Evolutionary conservation across 768 basidiomycete genomes (phyloP).

Genomic region (Boletus rufocinnamomeus): DNA sequence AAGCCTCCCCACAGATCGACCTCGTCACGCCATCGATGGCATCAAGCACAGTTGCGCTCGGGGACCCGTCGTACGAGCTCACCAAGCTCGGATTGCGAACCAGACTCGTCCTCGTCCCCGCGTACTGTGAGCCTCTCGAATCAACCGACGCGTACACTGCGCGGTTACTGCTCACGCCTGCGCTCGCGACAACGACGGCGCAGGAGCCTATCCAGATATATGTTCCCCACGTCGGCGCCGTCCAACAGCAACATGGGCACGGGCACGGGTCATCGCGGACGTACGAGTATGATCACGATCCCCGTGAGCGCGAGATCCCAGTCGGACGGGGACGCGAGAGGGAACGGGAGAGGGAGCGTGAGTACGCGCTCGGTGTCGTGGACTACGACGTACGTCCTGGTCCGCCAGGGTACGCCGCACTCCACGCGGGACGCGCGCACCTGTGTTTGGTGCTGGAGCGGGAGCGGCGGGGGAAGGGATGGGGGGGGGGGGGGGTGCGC

Average conservation of each 20-base stretch:
- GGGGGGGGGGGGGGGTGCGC: conserved; percentile 16
- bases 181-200: conserved; percentile 6
- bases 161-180: conserved; percentile 24
- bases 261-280: neutral
- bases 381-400: conserved; percentile 27
- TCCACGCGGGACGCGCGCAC: conserved; percentile 21
- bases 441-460: conserved; percentile 29
- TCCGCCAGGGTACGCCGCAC: conserved; percentile 22
- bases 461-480: conserved; percentile 19
- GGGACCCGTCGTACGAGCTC: conserved; percentile 27
- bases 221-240: conserved; percentile 4
- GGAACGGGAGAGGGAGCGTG: conserved; percentile 13
- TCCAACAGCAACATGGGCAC: neutral
- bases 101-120: conserved; percentile 23
- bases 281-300: conserved; percentile 6
- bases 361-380: conserved; percentile 25
- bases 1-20: conserved; percentile 11
- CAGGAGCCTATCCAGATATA: conserved; percentile 27
- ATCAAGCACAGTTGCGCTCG: conserved; percentile 2
- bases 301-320: conserved; percentile 8
- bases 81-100: conserved; percentile 26
- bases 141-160: conserved; percentile 12
- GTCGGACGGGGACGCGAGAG: conserved; percentile 7
- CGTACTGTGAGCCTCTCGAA: conserved; percentile 24
- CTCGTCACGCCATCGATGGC: conserved; percentile 6